Evolutionary conservation across 164 flowering plant genomes (phyloP).

Genomic region (Dillenia turbinata): DNA sequence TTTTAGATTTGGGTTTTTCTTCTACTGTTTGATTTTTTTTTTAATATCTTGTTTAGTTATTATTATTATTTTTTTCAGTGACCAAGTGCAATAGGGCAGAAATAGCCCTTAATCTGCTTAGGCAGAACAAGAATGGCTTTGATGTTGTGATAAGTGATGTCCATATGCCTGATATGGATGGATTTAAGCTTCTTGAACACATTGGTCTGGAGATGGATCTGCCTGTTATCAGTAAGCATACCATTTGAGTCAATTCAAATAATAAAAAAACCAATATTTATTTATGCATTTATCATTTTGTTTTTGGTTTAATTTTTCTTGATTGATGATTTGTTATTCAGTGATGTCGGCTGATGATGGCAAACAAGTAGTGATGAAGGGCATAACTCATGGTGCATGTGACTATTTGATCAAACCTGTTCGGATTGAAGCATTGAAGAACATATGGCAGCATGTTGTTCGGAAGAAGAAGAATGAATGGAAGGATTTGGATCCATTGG

Average conservation of each 20-base stretch:
- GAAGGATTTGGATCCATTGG: conserved; percentile 69
- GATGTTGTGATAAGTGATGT: conserved; percentile 91
- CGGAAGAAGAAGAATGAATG: conserved; percentile 70
- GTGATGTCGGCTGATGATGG: conserved; percentile 98
- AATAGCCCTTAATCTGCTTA: conserved; percentile 46
- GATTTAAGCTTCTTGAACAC: conserved; percentile 81
- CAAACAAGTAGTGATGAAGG: conserved; percentile 79
- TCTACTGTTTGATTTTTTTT: not conserved
- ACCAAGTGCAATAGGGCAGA: conserved; percentile 66
- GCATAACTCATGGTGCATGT: conserved; percentile 92
- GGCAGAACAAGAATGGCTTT: conserved; percentile 50
- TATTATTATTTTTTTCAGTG: conserved; percentile 36
- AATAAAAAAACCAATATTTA: not conserved
- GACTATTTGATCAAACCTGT: conserved; percentile 91
- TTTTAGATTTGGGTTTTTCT: not conserved
- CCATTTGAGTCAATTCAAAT: not conserved
- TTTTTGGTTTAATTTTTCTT: too few species aligned
- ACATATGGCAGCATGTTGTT: conserved; percentile 97
- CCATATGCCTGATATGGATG: conserved; percentile 97
- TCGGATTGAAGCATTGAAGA: conserved; percentile 78
- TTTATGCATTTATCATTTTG: not conserved
- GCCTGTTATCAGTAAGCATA: conserved; percentile 76
- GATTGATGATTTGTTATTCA: conserved; percentile 16
- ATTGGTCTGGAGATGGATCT: conserved; percentile 85
- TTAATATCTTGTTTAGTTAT: conserved; percentile 11